phyloP scores from a whole-genome alignment of 345 rosid species.

The Eucalyptus cloeziana region DNA sequence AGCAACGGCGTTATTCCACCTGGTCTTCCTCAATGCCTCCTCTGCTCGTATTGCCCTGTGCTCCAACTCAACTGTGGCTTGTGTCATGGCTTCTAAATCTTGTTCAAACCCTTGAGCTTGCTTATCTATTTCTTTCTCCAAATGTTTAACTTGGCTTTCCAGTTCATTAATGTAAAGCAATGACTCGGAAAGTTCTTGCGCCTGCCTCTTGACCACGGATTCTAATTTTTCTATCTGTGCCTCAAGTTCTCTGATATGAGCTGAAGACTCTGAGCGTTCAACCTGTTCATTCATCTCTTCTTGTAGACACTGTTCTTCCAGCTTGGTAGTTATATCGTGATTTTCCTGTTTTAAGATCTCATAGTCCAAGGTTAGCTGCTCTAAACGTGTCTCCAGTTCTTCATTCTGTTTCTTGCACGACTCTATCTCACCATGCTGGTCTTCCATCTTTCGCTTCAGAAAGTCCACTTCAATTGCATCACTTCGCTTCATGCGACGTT shows the following conservation, averaged over 20 bases:
- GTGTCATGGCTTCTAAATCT: constrained; percentile 50
- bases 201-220: constrained; percentile 53
- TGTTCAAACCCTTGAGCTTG: constrained; percentile 57
- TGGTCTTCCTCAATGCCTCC: constrained; percentile 61
- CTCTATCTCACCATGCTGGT: constrained; percentile 46
- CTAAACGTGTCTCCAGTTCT: constrained; percentile 60
- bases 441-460: constrained; percentile 43
- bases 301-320: constrained; percentile 39
- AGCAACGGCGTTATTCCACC: constrained; percentile 64
- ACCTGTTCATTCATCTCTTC: constrained; percentile 23
- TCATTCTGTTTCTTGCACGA: constrained; percentile 49
- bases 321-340: constrained; percentile 18
- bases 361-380: constrained; percentile 53
- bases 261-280: constrained; percentile 22
- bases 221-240: constrained; percentile 48
- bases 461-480: constrained; percentile 33
- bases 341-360: constrained; percentile 62
- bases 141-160: constrained; percentile 44
- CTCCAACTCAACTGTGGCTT: constrained; percentile 58
- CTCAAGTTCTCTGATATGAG: constrained; percentile 33
- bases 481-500: constrained; percentile 9
- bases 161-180: constrained; percentile 48
- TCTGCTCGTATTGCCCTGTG: constrained; percentile 86
- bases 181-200: constrained; percentile 53
- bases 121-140: constrained; percentile 53